phyloP scores from a whole-genome alignment of 1,284 basidiomycete species.

The Coniferiporia sulphurascens region DNA sequence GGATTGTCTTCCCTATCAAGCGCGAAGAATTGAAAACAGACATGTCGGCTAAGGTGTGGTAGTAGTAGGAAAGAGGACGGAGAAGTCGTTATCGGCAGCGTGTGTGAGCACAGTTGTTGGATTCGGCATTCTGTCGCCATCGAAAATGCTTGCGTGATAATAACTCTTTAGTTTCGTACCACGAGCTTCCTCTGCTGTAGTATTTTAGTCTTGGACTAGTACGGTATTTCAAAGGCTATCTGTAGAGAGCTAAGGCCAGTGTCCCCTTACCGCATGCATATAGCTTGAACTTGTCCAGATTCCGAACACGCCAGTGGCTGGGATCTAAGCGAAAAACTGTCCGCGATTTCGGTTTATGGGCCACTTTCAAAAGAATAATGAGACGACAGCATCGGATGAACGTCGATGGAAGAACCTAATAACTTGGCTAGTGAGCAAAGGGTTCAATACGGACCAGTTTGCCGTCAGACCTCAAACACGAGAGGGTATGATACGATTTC shows the following conservation, averaged over 20 bases:
- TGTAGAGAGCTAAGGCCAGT: no score
- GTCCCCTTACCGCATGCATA: no score
- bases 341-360: neutral
- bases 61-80: neutral
- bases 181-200: no score
- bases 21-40: slow-evolving; percentile 75
- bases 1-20: slow-evolving; percentile 78
- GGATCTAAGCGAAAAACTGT: no score
- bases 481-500: slow-evolving; percentile 4
- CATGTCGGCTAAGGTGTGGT: slow-evolving; percentile 38
- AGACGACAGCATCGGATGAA: neutral
- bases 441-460: slow-evolving; percentile 42
- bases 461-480: slow-evolving; percentile 41
- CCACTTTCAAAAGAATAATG: neutral
- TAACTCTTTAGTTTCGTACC: no score
- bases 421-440: slow-evolving; percentile 50
- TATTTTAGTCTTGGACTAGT: no score
- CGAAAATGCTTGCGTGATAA: no score
- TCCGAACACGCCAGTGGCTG: no score
- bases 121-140: neutral
- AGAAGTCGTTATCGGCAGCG: neutral
- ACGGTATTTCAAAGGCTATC: no score
- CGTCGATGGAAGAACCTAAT: slow-evolving; percentile 46
- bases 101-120: neutral
- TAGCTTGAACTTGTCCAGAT: no score